Conservation (phyloP, 208 protist species). For the Endotrypanum monterogeii region DNA sequence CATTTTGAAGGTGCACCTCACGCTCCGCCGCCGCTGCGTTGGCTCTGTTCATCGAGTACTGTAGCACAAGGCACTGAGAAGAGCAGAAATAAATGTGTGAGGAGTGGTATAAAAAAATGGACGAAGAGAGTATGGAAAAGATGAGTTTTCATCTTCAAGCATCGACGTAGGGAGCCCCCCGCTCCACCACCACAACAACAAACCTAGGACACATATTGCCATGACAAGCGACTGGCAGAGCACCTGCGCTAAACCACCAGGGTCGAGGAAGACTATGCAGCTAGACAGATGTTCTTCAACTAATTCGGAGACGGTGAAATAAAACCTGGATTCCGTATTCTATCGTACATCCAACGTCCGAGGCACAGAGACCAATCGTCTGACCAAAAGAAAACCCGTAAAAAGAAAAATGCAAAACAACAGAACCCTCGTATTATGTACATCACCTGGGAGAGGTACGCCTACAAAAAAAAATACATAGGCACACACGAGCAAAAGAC, state of each 20-base stretch:
- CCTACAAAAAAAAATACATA: not conserved
- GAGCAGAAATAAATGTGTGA: slow-evolving; percentile 6
- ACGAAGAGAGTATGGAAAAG: not conserved
- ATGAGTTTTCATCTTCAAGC: not conserved
- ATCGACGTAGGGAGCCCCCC: not conserved
- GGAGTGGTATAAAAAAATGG: slow-evolving; percentile 3
- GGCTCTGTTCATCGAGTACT: slow-evolving; percentile 30
- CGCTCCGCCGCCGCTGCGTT: slow-evolving; percentile 41
- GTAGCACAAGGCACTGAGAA: not conserved
- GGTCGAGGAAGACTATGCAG: not conserved
- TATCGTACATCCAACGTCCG: not conserved
- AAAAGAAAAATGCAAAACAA: slow-evolving; percentile 8
- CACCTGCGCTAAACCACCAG: not conserved
- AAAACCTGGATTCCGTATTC: not conserved
- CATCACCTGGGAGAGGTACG: not conserved
- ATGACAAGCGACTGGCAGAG: not conserved
- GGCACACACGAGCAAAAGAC: not conserved
- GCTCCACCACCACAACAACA: not conserved
- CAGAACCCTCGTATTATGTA: not conserved
- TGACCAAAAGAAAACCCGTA: not conserved
- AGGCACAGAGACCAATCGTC: not conserved
- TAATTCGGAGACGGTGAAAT: not conserved
- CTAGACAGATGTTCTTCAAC: not conserved
- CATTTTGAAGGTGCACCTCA: slow-evolving; percentile 58
- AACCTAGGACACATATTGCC: not conserved